Evolutionary conservation across 768 basidiomycete species (phyloP).

Genomic region (Lactarius sp.): DNA sequence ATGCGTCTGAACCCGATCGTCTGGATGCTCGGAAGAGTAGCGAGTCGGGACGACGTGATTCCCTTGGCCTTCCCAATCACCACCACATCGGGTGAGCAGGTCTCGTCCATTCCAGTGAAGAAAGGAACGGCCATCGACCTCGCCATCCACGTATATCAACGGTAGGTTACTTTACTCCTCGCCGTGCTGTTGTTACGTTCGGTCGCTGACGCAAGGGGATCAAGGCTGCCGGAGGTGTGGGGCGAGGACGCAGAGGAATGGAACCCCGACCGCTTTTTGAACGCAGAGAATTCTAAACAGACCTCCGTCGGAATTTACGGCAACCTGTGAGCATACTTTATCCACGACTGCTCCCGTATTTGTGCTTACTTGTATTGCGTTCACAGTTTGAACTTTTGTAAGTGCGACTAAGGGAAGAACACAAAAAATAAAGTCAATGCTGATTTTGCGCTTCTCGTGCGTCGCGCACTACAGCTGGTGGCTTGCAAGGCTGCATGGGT

Average conservation of each 20-base stretch:
- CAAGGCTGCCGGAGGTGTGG: conserved; percentile 18
- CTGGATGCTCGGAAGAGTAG: conserved; percentile 12
- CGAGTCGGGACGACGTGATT: conserved; percentile 10
- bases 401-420: not conserved
- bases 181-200: not conserved
- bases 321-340: conserved; percentile 16
- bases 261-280: conserved; percentile 19
- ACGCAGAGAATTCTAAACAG: conserved; percentile 7
- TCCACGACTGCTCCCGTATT: not conserved
- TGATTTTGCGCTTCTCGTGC: not conserved
- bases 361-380: not conserved
- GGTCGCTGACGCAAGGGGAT: not conserved
- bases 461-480: conserved; percentile 6
- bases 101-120: conserved; percentile 17
- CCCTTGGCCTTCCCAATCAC: conserved; percentile 19
- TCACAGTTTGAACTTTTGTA: conserved; percentile 17
- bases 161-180: conserved; percentile 2
- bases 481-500: conserved; percentile 20
- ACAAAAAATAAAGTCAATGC: not conserved
- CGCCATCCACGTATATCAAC: conserved; percentile 10
- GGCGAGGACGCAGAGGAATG: conserved; percentile 18
- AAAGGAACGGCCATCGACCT: conserved; percentile 19
- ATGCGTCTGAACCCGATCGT: conserved; percentile 22
- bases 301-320: conserved; percentile 11
- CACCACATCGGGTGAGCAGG: conserved; percentile 14